Conservation (phyloP, 2,329 filamentous ascomycete genomes). For the Botrytis sinoallii region DNA sequence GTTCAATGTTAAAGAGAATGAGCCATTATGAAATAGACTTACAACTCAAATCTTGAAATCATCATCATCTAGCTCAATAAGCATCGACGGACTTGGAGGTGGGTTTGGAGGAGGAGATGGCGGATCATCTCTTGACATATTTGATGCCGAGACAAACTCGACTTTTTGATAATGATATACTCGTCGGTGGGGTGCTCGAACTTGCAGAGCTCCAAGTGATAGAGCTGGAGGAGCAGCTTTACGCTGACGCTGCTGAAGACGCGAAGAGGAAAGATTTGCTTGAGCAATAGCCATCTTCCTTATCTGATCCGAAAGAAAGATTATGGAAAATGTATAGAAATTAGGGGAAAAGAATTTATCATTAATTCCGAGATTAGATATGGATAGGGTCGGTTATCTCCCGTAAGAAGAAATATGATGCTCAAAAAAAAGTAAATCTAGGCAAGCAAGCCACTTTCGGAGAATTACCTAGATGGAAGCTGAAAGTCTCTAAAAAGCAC, state of each 20-base stretch:
- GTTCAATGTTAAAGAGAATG: no score
- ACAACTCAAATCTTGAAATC: constrained; percentile 21
- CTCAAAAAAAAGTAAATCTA: not conserved
- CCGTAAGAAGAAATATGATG: not conserved
- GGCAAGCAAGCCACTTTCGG: constrained; percentile 9
- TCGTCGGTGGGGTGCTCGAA: constrained; percentile 3
- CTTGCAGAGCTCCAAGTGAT: not conserved
- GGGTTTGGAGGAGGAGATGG: constrained; percentile 42
- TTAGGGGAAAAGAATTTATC: not conserved
- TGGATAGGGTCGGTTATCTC: not conserved
- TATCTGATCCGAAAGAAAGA: not conserved
- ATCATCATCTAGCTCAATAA: constrained; percentile 17
- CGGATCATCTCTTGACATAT: constrained; percentile 40
- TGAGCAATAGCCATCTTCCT: constrained; percentile 10
- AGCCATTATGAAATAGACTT: not conserved
- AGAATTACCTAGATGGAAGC: constrained; percentile 4
- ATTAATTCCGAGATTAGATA: not conserved
- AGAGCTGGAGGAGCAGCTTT: not conserved
- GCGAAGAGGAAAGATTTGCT: constrained; percentile 2
- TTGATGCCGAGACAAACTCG: constrained; percentile 4
- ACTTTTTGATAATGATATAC: not conserved
- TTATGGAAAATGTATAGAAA: not conserved
- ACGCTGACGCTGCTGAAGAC: not conserved
- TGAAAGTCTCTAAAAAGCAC: constrained; percentile 13
- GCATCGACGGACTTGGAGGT: constrained; percentile 39